These are phyloP conservation scores for Lactifluus subvellereus DNA, from an alignment of 768 basidiomycete species.

Conservation along the genomic window DNA sequence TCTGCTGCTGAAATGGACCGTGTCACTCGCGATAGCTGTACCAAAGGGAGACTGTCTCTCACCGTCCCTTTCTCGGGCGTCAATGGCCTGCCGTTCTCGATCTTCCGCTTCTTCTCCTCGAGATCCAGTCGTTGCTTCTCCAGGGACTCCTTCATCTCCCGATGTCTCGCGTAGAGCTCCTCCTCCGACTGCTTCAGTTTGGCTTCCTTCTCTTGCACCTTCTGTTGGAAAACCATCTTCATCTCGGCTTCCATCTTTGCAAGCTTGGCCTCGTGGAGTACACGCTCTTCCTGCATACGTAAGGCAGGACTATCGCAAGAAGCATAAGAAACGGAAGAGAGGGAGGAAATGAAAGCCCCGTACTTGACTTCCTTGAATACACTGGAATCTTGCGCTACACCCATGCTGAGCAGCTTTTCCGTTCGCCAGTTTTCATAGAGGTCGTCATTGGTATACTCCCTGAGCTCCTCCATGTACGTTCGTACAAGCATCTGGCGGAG, in stretches of 20 bases:
- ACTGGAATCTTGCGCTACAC: slow-evolving; percentile 92
- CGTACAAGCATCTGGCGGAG: slow-evolving; percentile 98
- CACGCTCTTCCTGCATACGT: slow-evolving; percentile 92
- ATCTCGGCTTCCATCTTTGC: slow-evolving; percentile 99
- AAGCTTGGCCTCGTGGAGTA: slow-evolving; percentile 94
- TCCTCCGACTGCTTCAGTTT: slow-evolving; percentile 99
- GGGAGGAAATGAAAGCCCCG: slow-evolving; percentile 31
- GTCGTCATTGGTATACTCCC: slow-evolving; percentile 93
- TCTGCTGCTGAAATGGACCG: slow-evolving; percentile 16
- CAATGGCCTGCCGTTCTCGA: slow-evolving; percentile 90
- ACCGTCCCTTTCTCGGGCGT: slow-evolving; percentile 92
- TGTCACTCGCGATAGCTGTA: slow-evolving; percentile 5
- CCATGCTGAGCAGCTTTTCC: slow-evolving; percentile 95
- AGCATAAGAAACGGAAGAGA: background rate
- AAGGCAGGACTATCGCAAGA: slow-evolving; percentile 71
- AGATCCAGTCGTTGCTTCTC: slow-evolving; percentile 94
- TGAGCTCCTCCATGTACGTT: slow-evolving; percentile 98
- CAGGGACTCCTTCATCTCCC: slow-evolving; percentile 99
- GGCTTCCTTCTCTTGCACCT: slow-evolving; percentile 98
- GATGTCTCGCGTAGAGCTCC: slow-evolving; percentile 96
- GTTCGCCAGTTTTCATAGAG: slow-evolving; percentile 99
- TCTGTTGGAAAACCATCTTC: slow-evolving; percentile 99
- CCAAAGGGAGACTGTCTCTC: slow-evolving; percentile 32
- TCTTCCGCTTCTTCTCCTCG: slow-evolving; percentile 96
- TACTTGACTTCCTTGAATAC: slow-evolving; percentile 99